Percentiles rank a stretch among this genome's conserved stretches.
Conservation (phyloP, 257 asterid genomes). For the Nicotiana otophora region DNA sequence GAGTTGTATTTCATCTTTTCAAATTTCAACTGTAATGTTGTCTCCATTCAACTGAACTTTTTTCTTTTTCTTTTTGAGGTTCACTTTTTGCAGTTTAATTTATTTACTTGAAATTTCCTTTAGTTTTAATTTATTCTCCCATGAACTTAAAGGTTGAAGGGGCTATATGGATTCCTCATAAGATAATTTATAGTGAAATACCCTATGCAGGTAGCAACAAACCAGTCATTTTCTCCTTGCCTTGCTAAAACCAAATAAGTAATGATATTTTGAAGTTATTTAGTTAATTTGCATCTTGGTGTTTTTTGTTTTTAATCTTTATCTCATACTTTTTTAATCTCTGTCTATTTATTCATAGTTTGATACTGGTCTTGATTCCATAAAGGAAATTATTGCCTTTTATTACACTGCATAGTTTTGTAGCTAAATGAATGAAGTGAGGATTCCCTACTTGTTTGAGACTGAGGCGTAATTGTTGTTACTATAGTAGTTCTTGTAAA, state of each 20-base stretch:
- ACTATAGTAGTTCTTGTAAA: neutral
- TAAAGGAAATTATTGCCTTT: neutral
- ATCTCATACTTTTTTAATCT: neutral
- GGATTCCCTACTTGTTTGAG: too few species aligned
- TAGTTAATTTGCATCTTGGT: neutral
- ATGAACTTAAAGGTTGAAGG: neutral
- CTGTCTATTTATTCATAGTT: neutral
- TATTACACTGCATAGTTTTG: neutral
- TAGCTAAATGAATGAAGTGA: too few species aligned
- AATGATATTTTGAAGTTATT: too few species aligned
- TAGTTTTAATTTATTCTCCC: neutral
- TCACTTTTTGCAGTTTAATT: neutral
- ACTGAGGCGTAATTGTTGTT: too few species aligned
- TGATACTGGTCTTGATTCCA: neutral
- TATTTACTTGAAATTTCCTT: neutral
- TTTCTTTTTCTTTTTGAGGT: neutral
- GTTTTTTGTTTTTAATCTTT: neutral
- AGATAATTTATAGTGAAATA: neutral
- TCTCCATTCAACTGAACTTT: too few species aligned
- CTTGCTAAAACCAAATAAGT: too few species aligned
- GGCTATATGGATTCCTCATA: neutral
- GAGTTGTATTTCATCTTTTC: too few species aligned
- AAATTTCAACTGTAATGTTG: too few species aligned
- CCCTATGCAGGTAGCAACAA: neutral
- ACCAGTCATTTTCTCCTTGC: too few species aligned